Percentiles rank a stretch among this genome's conserved stretches.
Evolutionary conservation across 148 eudicot species (phyloP).

Genomic region (Heliamphora exappendiculata): DNA sequence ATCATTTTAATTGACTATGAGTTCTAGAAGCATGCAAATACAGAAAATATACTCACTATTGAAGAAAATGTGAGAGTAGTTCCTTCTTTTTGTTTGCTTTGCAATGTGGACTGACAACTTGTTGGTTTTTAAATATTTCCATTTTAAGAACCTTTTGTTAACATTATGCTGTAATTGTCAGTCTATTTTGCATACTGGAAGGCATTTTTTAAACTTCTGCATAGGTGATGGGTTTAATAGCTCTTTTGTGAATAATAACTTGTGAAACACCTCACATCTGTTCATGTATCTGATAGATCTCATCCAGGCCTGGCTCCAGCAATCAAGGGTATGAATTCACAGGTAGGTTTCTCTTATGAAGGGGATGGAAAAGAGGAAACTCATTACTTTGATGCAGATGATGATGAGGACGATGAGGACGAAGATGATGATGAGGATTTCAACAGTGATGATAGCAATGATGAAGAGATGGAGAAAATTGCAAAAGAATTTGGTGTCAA

Average conservation of each 20-base stretch:
- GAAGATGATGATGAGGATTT: slow-evolving; percentile 86
- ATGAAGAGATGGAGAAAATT: slow-evolving; percentile 89
- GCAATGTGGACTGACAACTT: not conserved
- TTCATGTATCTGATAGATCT: slow-evolving; percentile 37
- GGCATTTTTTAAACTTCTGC: not conserved
- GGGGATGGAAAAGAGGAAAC: slow-evolving; percentile 71
- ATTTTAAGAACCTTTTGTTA: not conserved
- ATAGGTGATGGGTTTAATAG: not conserved
- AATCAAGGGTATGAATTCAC: slow-evolving; percentile 85
- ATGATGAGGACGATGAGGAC: slow-evolving; percentile 73
- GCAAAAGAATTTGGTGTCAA: slow-evolving; percentile 96
- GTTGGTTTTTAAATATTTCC: not conserved
- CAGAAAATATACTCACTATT: not conserved
- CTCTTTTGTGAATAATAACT: not conserved
- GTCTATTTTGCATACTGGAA: not conserved
- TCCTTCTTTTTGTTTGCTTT: not conserved
- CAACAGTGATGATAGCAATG: slow-evolving; percentile 96
- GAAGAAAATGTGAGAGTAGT: not conserved
- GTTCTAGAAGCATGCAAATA: not conserved
- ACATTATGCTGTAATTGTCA: not conserved
- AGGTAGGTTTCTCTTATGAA: slow-evolving; percentile 97
- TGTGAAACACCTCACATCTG: not conserved
- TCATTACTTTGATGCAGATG: slow-evolving; percentile 61
- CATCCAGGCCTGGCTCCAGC: slow-evolving; percentile 61
- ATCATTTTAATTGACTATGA: not conserved